phyloP scores from a whole-genome alignment of 306 rosid species.

The Fagus crenata region DNA sequence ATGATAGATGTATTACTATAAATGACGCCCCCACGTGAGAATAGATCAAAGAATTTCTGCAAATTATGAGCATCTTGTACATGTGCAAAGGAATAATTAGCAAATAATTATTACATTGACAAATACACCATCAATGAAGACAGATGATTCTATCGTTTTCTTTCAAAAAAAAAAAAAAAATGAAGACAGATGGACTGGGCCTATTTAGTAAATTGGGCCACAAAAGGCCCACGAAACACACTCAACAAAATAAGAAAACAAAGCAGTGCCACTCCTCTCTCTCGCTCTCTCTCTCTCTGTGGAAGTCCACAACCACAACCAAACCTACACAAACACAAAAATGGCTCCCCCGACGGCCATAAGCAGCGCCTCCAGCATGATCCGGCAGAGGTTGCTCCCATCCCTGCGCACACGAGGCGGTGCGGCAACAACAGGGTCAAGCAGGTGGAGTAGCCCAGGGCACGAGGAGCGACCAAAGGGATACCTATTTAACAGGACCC shows the following conservation, averaged over 20 bases:
- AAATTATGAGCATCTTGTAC: too few species aligned
- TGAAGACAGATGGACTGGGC: neutral
- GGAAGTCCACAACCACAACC: neutral
- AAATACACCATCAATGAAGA: too few species aligned
- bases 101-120: too few species aligned
- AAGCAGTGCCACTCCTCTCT: neutral
- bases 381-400: slow-evolving; percentile 70
- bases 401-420: slow-evolving; percentile 77
- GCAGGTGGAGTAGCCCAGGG: slow-evolving; percentile 86
- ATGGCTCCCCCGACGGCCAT: slow-evolving; percentile 54
- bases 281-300: neutral
- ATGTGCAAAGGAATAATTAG: too few species aligned
- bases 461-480: slow-evolving; percentile 90
- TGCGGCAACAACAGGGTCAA: slow-evolving; percentile 42
- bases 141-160: too few species aligned
- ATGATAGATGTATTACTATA: too few species aligned
- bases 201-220: neutral
- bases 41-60: too few species aligned
- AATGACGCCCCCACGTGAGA: too few species aligned
- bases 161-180: too few species aligned
- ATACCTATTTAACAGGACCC: slow-evolving; percentile 71
- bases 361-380: slow-evolving; percentile 55
- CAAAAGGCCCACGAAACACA: too few species aligned
- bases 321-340: neutral
- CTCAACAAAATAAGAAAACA: neutral